Evolutionary conservation across 177 flowering plant species (phyloP).

Genomic region (Vitis hybrid): DNA sequence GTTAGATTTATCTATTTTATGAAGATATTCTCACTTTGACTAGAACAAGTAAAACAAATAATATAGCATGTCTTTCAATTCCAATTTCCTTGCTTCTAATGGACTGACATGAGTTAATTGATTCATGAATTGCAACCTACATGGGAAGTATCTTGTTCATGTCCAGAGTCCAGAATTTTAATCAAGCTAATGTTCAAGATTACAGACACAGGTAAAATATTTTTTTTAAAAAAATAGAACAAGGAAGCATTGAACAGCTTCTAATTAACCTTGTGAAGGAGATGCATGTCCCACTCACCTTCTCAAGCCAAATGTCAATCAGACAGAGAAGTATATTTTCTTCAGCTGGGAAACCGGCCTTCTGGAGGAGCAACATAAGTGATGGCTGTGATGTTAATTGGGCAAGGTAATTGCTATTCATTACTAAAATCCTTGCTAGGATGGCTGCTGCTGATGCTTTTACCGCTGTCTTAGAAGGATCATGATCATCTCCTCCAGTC

Average conservation of each 20-base stretch:
- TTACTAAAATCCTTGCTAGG: conserved; percentile 83
- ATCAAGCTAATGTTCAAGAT: too few species aligned
- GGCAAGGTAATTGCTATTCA: conserved; percentile 80
- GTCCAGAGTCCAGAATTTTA: too few species aligned
- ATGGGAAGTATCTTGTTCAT: too few species aligned
- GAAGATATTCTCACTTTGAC: too few species aligned
- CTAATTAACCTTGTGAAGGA: background rate
- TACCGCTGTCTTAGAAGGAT: conserved; percentile 79
- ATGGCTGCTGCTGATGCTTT: conserved; percentile 83
- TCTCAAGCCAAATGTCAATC: conserved; percentile 92
- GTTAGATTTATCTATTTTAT: too few species aligned
- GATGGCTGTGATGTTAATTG: conserved; percentile 79
- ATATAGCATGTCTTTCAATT: too few species aligned
- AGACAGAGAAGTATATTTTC: conserved; percentile 84
- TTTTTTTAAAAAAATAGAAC: background rate
- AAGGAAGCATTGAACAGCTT: background rate
- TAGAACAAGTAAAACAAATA: too few species aligned
- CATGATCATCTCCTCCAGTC: conserved; percentile 83
- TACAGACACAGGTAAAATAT: background rate
- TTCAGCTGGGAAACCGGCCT: conserved; percentile 55
- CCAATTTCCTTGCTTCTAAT: too few species aligned
- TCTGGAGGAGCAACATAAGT: conserved; percentile 57
- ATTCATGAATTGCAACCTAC: too few species aligned
- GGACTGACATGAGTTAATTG: too few species aligned
- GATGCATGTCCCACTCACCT: conserved; percentile 50